phyloP scores from a whole-genome alignment of 2,329 filamentous ascomycete genomes.

The Colletotrichum viniferum region DNA sequence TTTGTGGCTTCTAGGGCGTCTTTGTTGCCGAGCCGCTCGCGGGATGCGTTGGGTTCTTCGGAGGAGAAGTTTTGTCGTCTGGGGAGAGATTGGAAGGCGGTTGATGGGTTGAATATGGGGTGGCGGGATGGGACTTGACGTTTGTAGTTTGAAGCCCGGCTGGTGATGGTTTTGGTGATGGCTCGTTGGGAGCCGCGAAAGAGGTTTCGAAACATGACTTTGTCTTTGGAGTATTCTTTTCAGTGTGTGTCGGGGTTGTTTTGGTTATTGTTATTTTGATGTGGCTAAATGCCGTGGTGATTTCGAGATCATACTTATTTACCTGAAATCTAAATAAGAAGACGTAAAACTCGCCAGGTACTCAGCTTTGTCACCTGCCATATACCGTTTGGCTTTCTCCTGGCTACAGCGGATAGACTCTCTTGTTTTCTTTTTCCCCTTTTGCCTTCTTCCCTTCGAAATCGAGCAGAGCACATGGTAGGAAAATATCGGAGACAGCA shows the following conservation, averaged over 20 bases:
- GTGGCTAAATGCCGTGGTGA: too few relatives aligned
- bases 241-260: accelerated
- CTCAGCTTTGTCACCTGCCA: too few relatives aligned
- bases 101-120: accelerated
- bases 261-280: too few relatives aligned
- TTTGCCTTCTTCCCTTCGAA: too few relatives aligned
- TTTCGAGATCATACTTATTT: too few relatives aligned
- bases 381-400: too few relatives aligned
- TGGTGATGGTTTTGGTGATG: background rate
- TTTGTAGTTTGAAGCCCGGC: accelerated
- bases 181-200: background rate
- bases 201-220: background rate
- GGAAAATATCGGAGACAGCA: background rate
- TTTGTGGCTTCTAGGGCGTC: background rate
- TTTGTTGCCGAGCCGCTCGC: accelerated
- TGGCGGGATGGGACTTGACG: background rate
- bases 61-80: background rate
- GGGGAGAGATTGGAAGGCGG: background rate
- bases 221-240: accelerated
- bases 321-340: too few relatives aligned
- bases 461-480: background rate
- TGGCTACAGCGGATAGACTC: too few relatives aligned
- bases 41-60: accelerated
- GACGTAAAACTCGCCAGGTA: too few relatives aligned
- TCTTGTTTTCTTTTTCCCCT: too few relatives aligned